A percentile compares a stretch with the other conserved stretches of the same genome.
Conservation (phyloP, 805 yeast species). For the Jamesozyma rosinii region DNA sequence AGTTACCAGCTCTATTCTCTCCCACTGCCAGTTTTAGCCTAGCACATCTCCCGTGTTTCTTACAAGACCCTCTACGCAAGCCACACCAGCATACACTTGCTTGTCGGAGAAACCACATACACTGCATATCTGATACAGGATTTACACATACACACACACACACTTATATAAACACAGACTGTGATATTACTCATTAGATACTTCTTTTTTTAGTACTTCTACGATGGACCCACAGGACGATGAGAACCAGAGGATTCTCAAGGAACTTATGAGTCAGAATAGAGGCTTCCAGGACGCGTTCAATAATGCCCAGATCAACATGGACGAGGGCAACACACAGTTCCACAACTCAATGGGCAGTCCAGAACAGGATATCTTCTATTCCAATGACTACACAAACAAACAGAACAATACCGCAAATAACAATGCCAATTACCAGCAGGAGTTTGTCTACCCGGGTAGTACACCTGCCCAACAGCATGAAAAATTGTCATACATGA, state of each 20-base stretch:
- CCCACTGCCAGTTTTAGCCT: too few species aligned
- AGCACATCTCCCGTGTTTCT: too few species aligned
- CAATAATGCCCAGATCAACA: background rate
- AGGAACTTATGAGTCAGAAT: conserved; percentile 6
- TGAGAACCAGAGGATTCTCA: conserved; percentile 9
- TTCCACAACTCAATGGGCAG: background rate
- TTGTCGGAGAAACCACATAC: too few species aligned
- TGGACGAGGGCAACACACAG: background rate
- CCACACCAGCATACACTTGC: too few species aligned
- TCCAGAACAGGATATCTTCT: background rate
- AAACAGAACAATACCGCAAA: background rate
- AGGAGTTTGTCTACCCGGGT: conserved; percentile 5
- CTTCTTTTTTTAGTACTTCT: too few species aligned
- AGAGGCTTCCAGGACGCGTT: background rate
- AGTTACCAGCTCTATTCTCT: too few species aligned
- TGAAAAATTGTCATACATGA: conserved; percentile 14
- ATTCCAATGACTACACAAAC: background rate
- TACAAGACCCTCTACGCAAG: too few species aligned
- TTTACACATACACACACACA: background rate
- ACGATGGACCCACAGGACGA: conserved; percentile 2
- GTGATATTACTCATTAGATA: too few species aligned
- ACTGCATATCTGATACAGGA: too few species aligned
- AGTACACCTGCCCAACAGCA: conserved; percentile 20
- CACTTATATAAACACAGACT: background rate
- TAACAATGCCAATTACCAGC: background rate